These are phyloP conservation scores for Quercus tomentella DNA, from an alignment of 331 rosid genomes.

Conservation along the genomic window DNA sequence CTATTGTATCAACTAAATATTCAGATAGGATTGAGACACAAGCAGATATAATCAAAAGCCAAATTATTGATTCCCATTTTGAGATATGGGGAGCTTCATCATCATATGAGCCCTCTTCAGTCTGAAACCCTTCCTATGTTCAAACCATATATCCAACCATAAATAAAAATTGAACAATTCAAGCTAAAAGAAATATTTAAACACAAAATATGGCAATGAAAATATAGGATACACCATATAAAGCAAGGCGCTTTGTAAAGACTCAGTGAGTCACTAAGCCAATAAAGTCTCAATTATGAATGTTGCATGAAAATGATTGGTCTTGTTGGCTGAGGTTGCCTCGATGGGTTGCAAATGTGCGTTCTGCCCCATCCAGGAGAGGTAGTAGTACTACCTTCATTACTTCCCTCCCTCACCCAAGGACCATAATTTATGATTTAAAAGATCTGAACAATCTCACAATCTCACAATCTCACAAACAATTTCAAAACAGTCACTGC, in stretches of 20 bases:
- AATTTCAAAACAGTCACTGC: too few relatives aligned
- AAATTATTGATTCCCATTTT: constrained; percentile 74
- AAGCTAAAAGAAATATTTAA: background rate
- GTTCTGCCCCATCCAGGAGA: too few relatives aligned
- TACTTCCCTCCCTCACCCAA: too few relatives aligned
- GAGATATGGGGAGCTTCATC: constrained; percentile 62
- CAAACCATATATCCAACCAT: constrained; percentile 18
- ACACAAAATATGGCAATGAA: constrained; percentile 1
- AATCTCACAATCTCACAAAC: too few relatives aligned
- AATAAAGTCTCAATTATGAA: too few relatives aligned
- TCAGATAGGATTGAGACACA: constrained; percentile 69
- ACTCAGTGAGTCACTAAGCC: too few relatives aligned
- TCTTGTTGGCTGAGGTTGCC: too few relatives aligned
- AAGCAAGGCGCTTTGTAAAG: background rate
- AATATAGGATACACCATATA: constrained; percentile 7
- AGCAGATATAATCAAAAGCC: constrained; percentile 69
- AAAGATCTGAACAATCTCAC: too few relatives aligned
- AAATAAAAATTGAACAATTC: constrained; percentile 12
- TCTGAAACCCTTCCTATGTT: constrained; percentile 54
- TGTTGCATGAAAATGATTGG: too few relatives aligned
- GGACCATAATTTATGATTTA: too few relatives aligned
- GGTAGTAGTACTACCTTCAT: too few relatives aligned
- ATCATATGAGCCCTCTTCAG: constrained; percentile 41
- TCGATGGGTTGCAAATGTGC: too few relatives aligned
- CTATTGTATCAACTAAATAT: constrained; percentile 68